Evolutionary conservation across 1,139 yeast species (phyloP).

Genomic region (Candida dubliniensis): DNA sequence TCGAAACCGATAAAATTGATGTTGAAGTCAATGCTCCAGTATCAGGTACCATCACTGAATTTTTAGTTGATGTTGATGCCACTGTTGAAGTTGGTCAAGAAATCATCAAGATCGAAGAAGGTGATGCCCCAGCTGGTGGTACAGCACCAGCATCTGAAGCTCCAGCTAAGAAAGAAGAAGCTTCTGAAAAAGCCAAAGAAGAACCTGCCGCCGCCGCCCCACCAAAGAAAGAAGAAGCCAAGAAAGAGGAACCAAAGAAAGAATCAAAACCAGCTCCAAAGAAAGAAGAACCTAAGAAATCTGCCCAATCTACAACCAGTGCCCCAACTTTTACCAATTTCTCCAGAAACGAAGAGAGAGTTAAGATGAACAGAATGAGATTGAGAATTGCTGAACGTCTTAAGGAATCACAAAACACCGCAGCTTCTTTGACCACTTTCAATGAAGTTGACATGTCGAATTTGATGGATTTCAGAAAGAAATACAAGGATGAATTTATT

Average conservation of each 20-base stretch:
- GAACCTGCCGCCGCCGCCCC: slow-evolving; percentile 48
- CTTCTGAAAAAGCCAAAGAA: slow-evolving; percentile 51
- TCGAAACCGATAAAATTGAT: slow-evolving; percentile 97
- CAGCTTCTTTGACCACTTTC: slow-evolving; percentile 97
- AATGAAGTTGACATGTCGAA: slow-evolving; percentile 97
- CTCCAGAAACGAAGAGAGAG: slow-evolving; percentile 85
- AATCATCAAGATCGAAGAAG: slow-evolving; percentile 84
- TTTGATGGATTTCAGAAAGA: slow-evolving; percentile 90
- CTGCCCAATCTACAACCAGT: slow-evolving; percentile 17
- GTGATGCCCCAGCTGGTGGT: slow-evolving; percentile 76
- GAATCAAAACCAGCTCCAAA: slow-evolving; percentile 21
- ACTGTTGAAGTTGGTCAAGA: slow-evolving; percentile 98
- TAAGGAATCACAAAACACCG: slow-evolving; percentile 98
- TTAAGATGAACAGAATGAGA: slow-evolving; percentile 99
- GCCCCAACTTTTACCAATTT: slow-evolving; percentile 59
- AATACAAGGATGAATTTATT: slow-evolving; percentile 93
- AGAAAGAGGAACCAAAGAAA: slow-evolving; percentile 44
- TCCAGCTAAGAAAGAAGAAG: slow-evolving; percentile 30
- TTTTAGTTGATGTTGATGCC: slow-evolving; percentile 82
- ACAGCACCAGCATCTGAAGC: slow-evolving; percentile 40
- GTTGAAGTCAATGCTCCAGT: slow-evolving; percentile 96
- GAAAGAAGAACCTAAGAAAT: slow-evolving; percentile 16
- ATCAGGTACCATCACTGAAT: slow-evolving; percentile 84
- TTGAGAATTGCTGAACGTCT: slow-evolving; percentile 98
- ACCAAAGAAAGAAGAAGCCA: slow-evolving; percentile 23